Conservation (phyloP, 2,329 filamentous ascomycete genomes). For the Trichoderma pleuroti region DNA sequence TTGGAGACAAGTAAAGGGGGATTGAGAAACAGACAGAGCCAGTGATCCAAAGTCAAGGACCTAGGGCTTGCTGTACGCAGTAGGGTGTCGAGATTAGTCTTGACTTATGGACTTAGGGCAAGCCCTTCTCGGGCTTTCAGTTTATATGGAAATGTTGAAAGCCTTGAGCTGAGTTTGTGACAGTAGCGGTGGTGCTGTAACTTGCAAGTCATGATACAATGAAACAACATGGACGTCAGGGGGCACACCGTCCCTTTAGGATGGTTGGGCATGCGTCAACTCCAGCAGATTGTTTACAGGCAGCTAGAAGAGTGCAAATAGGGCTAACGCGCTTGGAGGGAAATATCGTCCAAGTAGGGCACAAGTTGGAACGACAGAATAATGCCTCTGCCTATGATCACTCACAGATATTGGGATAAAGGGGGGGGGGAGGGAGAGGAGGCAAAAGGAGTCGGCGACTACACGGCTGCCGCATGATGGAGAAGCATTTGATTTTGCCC, state of each 20-base stretch:
- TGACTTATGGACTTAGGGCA: not conserved
- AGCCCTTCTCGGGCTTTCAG: not conserved
- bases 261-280: not conserved
- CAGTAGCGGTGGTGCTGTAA: not conserved
- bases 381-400: not conserved
- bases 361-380: not conserved
- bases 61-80: not conserved
- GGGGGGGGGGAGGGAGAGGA: not conserved
- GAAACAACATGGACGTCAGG: not conserved
- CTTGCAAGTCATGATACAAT: not conserved
- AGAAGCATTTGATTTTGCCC: not conserved
- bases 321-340: not conserved
- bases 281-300: not conserved
- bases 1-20: not conserved
- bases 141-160: not conserved
- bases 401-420: not conserved
- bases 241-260: not conserved
- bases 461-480: not conserved
- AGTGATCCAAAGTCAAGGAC: not conserved
- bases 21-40: not conserved
- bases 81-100: not conserved
- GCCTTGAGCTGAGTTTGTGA: not conserved
- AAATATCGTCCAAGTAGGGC: not conserved
- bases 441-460: not conserved
- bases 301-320: not conserved